These are phyloP conservation scores for Leishmania amazonensis DNA, from an alignment of 208 protist genomes.

Conservation along the genomic window DNA sequence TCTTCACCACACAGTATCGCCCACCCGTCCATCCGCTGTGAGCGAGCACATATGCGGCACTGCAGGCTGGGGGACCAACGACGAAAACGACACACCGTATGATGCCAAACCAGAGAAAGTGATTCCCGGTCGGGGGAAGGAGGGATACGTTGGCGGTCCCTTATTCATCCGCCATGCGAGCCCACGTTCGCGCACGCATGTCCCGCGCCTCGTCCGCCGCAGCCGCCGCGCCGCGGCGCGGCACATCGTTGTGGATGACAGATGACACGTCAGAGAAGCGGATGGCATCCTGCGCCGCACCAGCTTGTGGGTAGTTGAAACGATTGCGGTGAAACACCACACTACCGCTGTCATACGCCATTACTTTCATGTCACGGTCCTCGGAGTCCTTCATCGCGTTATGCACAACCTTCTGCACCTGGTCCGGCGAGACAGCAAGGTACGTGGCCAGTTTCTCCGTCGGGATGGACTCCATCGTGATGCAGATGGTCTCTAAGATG, in stretches of 20 bases:
- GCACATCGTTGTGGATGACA: conserved; percentile 37
- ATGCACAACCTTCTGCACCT: conserved; percentile 56
- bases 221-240: conserved; percentile 9
- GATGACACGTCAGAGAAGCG: conserved; percentile 63
- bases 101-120: not conserved
- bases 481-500: conserved; percentile 75
- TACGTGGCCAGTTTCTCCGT: conserved; percentile 53
- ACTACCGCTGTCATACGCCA: conserved; percentile 42
- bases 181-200: conserved; percentile 9
- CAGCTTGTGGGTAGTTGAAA: conserved; percentile 77
- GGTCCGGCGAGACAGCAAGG: conserved; percentile 51
- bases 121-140: not conserved
- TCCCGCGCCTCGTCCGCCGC: conserved; percentile 14
- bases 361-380: conserved; percentile 51
- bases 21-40: not conserved
- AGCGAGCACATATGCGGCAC: not conserved
- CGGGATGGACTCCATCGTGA: conserved; percentile 67
- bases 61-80: not conserved
- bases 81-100: not conserved
- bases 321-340: conserved; percentile 65
- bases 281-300: conserved; percentile 58
- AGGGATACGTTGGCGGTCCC: not conserved
- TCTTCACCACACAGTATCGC: not conserved
- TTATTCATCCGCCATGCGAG: conserved; percentile 13
- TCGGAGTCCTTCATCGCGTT: conserved; percentile 64